Evolutionary conservation across 2,329 filamentous ascomycete genomes (phyloP), one percentile per base, ranked within the genome.

Genomic region (Aspergillus fischeri): DNA sequence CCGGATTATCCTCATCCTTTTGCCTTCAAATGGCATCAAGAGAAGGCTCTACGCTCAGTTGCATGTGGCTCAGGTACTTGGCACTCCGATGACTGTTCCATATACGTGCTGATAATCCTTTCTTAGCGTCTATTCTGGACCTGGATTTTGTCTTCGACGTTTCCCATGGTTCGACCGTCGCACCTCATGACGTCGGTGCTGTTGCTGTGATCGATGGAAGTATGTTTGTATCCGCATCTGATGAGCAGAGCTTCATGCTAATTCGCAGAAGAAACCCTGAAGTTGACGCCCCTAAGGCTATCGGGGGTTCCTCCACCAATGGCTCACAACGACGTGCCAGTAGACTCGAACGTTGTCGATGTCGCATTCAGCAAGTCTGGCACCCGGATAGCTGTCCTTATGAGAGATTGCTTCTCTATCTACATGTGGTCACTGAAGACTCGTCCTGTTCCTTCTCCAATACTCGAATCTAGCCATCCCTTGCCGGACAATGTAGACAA

Each of bases 291-390:
- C 0, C 82, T 99, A 62, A 83, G 90, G 60, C 82, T 87, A 51
- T 89, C 91, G 11, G 96, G 94, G 66, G 82, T 97, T 3, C 94
- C 94, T 25, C 94, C 94, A 28, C 94, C 94, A 0, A 97, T 97
- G 92, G 86, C 91, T 17, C 81, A 93, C 60, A 89, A 89, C 63
- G 90, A 95, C 56, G 67, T 97, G 20, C 67, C 77, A 11, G 74
- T 89, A 28, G 78, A 83, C 14, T 81, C 81, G 0, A 86, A 87
- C 53, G 82, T 86, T 2, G 76, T 90, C 20, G 92, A 97, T 74
- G 85, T 94, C 52, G 85, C 88, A 0, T 86, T 97, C 63, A 88
- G 85, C 51, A 80, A 79, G 14, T 81, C 82, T 50, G 86, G 88
- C 51, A 81, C 80, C 1, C 79, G 80, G 7, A 81, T 97, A 68